phyloP scores from a whole-genome alignment of 345 rosid species.

The Gossypium thurberi region DNA sequence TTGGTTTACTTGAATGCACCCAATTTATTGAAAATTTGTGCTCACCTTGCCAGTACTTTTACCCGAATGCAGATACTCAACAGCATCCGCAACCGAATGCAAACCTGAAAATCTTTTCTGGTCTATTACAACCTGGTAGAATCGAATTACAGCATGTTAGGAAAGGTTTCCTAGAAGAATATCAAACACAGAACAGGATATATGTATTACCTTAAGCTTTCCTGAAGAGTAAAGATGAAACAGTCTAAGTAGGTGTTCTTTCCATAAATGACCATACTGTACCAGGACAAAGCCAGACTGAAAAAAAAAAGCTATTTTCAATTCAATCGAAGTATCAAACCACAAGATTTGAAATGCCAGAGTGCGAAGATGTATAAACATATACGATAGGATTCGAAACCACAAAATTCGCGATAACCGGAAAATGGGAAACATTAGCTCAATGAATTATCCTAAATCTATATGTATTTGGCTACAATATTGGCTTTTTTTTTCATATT shows the following conservation, averaged over 20 bases:
- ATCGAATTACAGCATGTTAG: not conserved
- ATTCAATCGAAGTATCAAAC: not conserved
- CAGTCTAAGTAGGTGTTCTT: slow-evolving; percentile 61
- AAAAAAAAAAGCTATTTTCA: not conserved
- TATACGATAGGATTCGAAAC: not conserved
- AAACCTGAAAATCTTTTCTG: slow-evolving; percentile 64
- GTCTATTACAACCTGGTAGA: slow-evolving; percentile 55
- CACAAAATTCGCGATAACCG: too few relatives aligned
- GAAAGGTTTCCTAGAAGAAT: not conserved
- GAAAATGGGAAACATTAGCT: not conserved
- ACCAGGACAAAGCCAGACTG: slow-evolving; percentile 92
- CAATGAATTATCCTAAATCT: not conserved
- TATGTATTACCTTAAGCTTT: slow-evolving; percentile 67
- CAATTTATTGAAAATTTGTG: not conserved
- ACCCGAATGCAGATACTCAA: slow-evolving; percentile 93
- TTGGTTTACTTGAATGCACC: not conserved
- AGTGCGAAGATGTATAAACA: not conserved
- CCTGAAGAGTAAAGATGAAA: slow-evolving; percentile 58
- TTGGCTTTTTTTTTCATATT: too few relatives aligned
- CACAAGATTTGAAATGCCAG: not conserved
- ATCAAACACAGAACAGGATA: not conserved
- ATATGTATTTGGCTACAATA: not conserved
- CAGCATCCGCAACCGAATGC: slow-evolving; percentile 72
- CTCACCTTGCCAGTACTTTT: slow-evolving; percentile 90
- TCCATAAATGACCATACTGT: slow-evolving; percentile 73